These are phyloP conservation scores for Thalassiosira exigua DNA, from an alignment of 352 stramenopile genomes.

Conservation along the genomic window DNA sequence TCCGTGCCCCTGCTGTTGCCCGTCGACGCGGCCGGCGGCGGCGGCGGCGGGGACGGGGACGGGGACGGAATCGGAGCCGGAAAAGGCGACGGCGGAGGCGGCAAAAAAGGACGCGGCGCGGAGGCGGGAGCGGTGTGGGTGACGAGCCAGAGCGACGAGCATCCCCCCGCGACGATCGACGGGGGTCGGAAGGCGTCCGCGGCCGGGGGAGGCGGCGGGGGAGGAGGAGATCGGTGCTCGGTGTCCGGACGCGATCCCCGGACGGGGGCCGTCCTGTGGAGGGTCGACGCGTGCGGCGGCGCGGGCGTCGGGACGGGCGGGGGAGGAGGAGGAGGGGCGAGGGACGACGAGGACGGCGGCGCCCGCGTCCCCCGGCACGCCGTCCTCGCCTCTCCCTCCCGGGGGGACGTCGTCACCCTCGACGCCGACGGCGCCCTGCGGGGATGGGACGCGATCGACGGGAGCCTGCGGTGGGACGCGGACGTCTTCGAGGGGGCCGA, in stretches of 20 bases:
- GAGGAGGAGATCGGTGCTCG: constrained; percentile 44
- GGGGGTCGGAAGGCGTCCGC: not conserved
- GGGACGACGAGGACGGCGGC: too few relatives aligned
- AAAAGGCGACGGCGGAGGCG: not conserved
- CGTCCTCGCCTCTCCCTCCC: constrained; percentile 9
- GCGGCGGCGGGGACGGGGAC: too few relatives aligned
- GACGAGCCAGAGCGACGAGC: constrained; percentile 28
- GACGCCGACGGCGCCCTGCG: constrained; percentile 47
- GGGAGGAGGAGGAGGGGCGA: too few relatives aligned
- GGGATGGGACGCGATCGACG: constrained; percentile 48
- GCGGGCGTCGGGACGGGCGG: not conserved
- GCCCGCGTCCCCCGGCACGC: constrained; percentile 47
- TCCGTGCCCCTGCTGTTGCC: not conserved
- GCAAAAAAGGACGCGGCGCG: not conserved
- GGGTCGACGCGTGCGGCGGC: constrained; percentile 67
- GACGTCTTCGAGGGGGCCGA: constrained; percentile 30
- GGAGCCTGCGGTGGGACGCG: constrained; percentile 59
- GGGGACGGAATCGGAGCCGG: too few relatives aligned
- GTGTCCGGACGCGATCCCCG: constrained; percentile 53
- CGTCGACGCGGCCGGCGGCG: too few relatives aligned
- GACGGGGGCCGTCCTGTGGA: constrained; percentile 61
- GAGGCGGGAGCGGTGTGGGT: constrained; percentile 37
- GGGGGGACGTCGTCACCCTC: constrained; percentile 25
- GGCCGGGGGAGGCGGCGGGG: too few relatives aligned
- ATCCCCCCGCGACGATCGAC: constrained; percentile 38